A percentile compares a stretch with the other conserved stretches of the same genome.
phyloP scores from a whole-genome alignment of 1,284 basidiomycete genomes.

The Volvariella surrecta region DNA sequence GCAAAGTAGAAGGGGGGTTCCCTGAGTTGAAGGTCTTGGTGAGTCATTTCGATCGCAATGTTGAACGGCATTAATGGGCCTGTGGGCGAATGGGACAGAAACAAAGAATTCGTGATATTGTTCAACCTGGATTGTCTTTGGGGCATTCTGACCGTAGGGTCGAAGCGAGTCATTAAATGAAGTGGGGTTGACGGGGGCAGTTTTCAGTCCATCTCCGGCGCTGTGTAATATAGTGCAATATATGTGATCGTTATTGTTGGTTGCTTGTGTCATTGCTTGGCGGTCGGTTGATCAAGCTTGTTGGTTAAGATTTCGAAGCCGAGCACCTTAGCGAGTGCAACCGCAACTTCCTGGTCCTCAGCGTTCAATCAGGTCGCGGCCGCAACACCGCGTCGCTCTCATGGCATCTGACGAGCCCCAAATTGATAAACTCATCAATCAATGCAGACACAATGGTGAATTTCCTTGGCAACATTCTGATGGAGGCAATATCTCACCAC shows the following conservation, averaged over 20 bases:
- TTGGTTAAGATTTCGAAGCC: too few species aligned
- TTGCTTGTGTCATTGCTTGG: too few species aligned
- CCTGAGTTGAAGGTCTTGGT: constrained; percentile 84
- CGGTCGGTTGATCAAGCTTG: too few species aligned
- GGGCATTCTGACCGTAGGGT: constrained; percentile 70
- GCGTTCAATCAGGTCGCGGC: too few species aligned
- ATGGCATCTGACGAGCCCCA: constrained; percentile 46
- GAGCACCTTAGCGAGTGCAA: too few species aligned
- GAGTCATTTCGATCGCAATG: constrained; percentile 10
- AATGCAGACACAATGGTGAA: constrained; percentile 64
- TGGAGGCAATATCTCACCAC: background rate
- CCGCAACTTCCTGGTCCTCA: too few species aligned
- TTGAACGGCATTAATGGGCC: background rate
- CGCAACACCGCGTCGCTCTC: constrained; percentile 4
- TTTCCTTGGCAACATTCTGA: constrained; percentile 8
- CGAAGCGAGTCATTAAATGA: background rate
- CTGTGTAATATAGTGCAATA: background rate
- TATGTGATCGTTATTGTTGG: too few species aligned
- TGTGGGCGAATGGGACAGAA: constrained; percentile 42
- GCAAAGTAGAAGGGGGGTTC: constrained; percentile 84
- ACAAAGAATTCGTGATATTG: constrained; percentile 74
- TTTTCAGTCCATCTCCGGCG: background rate
- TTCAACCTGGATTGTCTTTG: constrained; percentile 71
- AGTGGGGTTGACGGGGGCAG: background rate
- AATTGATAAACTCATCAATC: constrained; percentile 54